Evolutionary conservation across 164 flowering plant species (phyloP).

Genomic region (Hamamelis virginiana): DNA sequence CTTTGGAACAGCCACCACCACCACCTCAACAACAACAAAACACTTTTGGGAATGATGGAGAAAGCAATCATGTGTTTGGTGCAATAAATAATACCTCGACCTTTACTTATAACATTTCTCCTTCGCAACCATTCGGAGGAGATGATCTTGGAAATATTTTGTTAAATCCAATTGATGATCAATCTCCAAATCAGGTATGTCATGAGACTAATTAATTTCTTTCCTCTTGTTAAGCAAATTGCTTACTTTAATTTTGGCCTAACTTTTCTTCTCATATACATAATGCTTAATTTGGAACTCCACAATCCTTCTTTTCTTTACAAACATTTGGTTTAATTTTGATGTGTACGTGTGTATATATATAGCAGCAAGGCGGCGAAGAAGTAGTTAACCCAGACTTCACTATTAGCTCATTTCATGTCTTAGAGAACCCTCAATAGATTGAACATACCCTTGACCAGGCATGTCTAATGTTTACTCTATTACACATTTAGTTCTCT

Average conservation of each 20-base stretch:
- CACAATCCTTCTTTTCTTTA: too few species aligned
- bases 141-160: not conserved
- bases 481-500: not conserved
- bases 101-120: not conserved
- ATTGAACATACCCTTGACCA: not conserved
- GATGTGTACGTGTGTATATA: too few species aligned
- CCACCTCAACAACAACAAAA: too few species aligned
- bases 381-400: conserved; percentile 8
- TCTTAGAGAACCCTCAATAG: not conserved
- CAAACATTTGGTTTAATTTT: too few species aligned
- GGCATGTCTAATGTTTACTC: not conserved
- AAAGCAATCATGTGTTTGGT: not conserved
- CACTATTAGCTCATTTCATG: not conserved
- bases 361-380: conserved; percentile 12
- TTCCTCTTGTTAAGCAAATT: not conserved
- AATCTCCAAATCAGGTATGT: not conserved
- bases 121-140: not conserved
- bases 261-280: not conserved
- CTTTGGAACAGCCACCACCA: not conserved
- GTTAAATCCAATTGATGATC: not conserved
- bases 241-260: not conserved
- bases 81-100: not conserved
- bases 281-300: not conserved
- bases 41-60: conserved; percentile 2
- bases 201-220: not conserved